A percentile compares a stretch with the other conserved stretches of the same genome.
These are phyloP conservation scores for Opeltia flavorubescens DNA, from an alignment of 495 filamentous ascomycete genomes.

Conservation along the genomic window DNA sequence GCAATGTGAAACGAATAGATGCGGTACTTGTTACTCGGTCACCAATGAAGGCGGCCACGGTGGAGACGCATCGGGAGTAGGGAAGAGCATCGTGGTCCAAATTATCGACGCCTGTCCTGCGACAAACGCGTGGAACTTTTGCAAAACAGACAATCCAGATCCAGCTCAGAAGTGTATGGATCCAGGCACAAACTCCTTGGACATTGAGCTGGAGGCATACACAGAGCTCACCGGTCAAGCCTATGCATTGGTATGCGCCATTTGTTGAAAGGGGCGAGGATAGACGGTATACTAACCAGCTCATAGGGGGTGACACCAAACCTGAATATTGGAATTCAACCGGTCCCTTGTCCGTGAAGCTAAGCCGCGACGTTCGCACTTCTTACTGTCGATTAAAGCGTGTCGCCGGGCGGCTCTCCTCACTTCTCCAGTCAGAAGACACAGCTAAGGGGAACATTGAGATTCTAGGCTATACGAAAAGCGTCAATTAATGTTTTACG, in stretches of 20 bases:
- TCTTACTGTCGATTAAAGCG: no score
- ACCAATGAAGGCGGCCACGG: conserved; percentile 9
- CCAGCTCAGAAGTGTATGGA: conserved; percentile 7
- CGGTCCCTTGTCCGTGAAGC: not conserved
- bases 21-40: conserved; percentile 14
- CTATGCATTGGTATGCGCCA: conserved; percentile 6
- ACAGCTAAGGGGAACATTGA: no score
- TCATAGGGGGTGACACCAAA: conserved; percentile 2
- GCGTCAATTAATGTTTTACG: no score
- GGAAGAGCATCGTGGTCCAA: conserved; percentile 13
- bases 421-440: no score
- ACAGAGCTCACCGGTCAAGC: conserved; percentile 8
- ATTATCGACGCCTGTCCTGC: conserved; percentile 13
- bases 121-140: conserved; percentile 11
- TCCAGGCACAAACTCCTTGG: conserved; percentile 8
- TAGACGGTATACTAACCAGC: not conserved
- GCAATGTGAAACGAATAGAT: conserved; percentile 9
- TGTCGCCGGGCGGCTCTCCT: no score
- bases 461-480: no score
- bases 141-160: conserved; percentile 10
- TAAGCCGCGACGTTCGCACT: no score
- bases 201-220: conserved; percentile 12
- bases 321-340: not conserved
- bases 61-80: not conserved
- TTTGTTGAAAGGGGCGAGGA: not conserved